Evolutionary conservation across 371 early-diverging fungal genomes (phyloP), one percentile per base, ranked within the genome.

Genomic region (Modicella reniformis): DNA sequence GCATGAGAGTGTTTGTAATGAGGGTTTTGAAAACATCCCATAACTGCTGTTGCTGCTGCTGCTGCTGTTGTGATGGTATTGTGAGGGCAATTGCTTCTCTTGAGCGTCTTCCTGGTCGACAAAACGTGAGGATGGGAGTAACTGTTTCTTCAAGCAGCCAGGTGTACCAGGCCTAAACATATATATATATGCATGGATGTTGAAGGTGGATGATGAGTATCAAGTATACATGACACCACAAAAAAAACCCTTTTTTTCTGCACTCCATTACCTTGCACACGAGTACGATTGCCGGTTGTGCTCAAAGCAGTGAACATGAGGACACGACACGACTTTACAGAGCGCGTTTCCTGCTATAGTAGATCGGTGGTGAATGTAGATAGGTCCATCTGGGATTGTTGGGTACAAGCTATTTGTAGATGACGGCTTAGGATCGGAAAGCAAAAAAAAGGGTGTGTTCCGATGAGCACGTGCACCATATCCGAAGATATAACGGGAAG

Each of bases 301-400:
- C 19, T 72, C 65, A 26, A 60, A 68, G 25, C 72, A 72, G 7
- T 64, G 26, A 25, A 77, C 12, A 49, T 77, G 77, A 8, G 63
- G n/a, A 48, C 69, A 68, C 3, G 65, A 55, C 5, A 72, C 34
- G 2, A 53, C 62, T 10, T 34, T 55, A 1, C 62, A 51, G 15
- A 77, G 54, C 25, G 77, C 62, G 17, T 62, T 49, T 32, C 53
- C 65, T n/a, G 69, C 30, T 9, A 62, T 60, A 2, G 69, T 72
- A 0, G 77, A 77, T n/a, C 72, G 72, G 33, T 77, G 77, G 52
- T 77, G 77, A 50, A 77, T 77, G 21, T 72, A 77, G 19, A 77
- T 64, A 0, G 77, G 77, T 19, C 77, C 77, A 62, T 77, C 69
- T 17, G 77, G 77, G 3, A 77, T 65, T 5, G 60, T 53, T 47